phyloP scores from a whole-genome alignment of 257 asterid species.

The Solanum habrochaites region DNA sequence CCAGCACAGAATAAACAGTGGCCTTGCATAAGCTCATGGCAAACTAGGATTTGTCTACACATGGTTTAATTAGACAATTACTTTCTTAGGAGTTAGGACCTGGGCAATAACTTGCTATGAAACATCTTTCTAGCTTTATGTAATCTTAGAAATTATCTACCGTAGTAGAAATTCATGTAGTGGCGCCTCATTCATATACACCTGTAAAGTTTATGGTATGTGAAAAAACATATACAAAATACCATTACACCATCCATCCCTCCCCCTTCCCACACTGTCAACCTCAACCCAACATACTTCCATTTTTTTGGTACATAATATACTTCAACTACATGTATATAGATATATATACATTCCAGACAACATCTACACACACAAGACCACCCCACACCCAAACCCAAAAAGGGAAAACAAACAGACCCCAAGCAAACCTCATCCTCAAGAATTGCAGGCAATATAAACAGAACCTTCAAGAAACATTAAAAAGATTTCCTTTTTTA shows the following conservation, averaged over 20 bases:
- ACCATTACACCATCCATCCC: neutral
- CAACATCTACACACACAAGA: too few relatives aligned
- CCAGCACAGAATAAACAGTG: neutral
- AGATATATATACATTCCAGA: neutral
- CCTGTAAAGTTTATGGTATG: neutral
- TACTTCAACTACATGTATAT: neutral
- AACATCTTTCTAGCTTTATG: neutral
- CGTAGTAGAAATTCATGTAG: neutral
- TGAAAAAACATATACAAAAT: neutral
- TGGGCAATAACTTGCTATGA: neutral
- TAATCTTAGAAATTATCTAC: neutral
- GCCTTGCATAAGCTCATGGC: neutral
- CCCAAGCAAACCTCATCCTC: neutral
- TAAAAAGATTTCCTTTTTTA: neutral
- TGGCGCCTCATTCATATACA: neutral
- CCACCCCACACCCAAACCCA: neutral
- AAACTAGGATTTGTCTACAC: neutral
- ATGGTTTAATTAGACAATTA: neutral
- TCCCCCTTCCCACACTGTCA: neutral
- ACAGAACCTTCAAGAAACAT: neutral
- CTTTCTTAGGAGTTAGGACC: neutral
- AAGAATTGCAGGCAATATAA: neutral
- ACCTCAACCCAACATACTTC: neutral
- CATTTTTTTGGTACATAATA: neutral
- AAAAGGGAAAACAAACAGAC: neutral